Conservation (phyloP, 2,329 filamentous ascomycete genomes). For the Hirsutella thompsonii region DNA sequence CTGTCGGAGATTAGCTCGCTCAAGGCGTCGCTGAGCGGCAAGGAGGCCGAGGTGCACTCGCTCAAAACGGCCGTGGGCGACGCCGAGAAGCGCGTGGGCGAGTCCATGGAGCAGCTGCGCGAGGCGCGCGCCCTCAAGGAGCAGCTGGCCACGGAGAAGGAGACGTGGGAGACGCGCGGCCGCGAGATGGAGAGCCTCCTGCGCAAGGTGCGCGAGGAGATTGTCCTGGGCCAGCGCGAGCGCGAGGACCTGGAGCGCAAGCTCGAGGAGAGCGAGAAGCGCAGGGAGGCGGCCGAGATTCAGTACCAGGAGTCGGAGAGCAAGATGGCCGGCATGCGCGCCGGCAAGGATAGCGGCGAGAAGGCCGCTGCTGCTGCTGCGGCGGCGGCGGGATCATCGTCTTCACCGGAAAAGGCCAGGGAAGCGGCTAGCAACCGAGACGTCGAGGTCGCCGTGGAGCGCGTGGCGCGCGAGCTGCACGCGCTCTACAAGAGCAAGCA, state of each 20-base stretch:
- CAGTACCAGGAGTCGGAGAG: conserved; percentile 65
- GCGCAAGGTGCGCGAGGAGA: conserved; percentile 68
- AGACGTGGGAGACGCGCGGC: conserved; percentile 72
- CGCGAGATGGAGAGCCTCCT: conserved; percentile 77
- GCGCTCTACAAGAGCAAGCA: conserved; percentile 93
- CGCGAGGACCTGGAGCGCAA: conserved; percentile 65
- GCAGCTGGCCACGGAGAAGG: conserved; percentile 59
- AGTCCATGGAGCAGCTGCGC: conserved; percentile 70
- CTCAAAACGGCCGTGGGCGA: conserved; percentile 80
- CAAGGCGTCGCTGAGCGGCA: conserved; percentile 80
- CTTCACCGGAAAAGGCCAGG: conserved; percentile 26
- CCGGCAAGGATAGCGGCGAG: conserved; percentile 34
- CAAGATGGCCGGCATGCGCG: conserved; percentile 62
- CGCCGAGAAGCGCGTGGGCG: conserved; percentile 82
- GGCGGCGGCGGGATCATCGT: too few species aligned
- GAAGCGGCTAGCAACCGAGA: conserved; percentile 34
- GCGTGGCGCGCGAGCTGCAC: conserved; percentile 88
- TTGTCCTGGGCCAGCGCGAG: conserved; percentile 66
- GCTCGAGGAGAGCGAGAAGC: conserved; percentile 64
- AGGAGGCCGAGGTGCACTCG: conserved; percentile 80
- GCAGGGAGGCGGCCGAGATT: conserved; percentile 60
- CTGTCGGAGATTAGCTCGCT: conserved; percentile 91
- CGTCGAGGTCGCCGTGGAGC: conserved; percentile 75
- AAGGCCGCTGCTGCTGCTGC: too few species aligned
- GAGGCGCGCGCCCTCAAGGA: conserved; percentile 63